Conservation (phyloP, 352 stramenopile genomes). For the Phytophthora sansomeana region DNA sequence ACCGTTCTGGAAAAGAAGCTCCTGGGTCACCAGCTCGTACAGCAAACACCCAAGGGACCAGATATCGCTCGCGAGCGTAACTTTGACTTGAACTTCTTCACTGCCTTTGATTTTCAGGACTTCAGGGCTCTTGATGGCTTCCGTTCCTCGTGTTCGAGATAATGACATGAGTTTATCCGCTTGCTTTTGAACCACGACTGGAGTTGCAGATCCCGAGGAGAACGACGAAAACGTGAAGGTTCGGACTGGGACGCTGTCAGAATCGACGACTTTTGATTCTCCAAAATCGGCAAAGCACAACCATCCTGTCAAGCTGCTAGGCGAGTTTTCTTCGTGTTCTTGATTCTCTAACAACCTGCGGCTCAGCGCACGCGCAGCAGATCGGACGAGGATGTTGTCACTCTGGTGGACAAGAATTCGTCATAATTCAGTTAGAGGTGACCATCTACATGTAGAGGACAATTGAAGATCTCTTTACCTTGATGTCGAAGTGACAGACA, state of each 20-base stretch:
- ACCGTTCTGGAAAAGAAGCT: slow-evolving; percentile 75
- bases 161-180: slow-evolving; percentile 23
- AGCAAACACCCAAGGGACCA: slow-evolving; percentile 81
- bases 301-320: slow-evolving; percentile 18
- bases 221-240: slow-evolving; percentile 38
- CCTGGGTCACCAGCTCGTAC: slow-evolving; percentile 72
- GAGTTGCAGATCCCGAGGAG: slow-evolving; percentile 17
- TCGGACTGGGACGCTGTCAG: slow-evolving; percentile 14
- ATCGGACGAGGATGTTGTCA: slow-evolving; percentile 73
- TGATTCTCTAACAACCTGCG: slow-evolving; percentile 38
- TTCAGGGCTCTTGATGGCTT: slow-evolving; percentile 83
- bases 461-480: slow-evolving; percentile 46
- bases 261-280: slow-evolving; percentile 53
- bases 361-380: slow-evolving; percentile 41
- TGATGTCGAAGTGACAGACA: slow-evolving; percentile 78
- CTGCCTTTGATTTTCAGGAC: slow-evolving; percentile 63
- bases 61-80: slow-evolving; percentile 64
- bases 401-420: slow-evolving; percentile 37
- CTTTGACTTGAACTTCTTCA: slow-evolving; percentile 24
- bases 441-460: too few species aligned
- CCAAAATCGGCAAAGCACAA: slow-evolving; percentile 82
- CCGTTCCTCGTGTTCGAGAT: slow-evolving; percentile 67
- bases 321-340: slow-evolving; percentile 10
- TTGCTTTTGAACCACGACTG: slow-evolving; percentile 7
- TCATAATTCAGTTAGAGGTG: background rate